These are phyloP conservation scores for Penicillium chermesinum DNA, from an alignment of 495 filamentous ascomycete genomes.

Conservation along the genomic window DNA sequence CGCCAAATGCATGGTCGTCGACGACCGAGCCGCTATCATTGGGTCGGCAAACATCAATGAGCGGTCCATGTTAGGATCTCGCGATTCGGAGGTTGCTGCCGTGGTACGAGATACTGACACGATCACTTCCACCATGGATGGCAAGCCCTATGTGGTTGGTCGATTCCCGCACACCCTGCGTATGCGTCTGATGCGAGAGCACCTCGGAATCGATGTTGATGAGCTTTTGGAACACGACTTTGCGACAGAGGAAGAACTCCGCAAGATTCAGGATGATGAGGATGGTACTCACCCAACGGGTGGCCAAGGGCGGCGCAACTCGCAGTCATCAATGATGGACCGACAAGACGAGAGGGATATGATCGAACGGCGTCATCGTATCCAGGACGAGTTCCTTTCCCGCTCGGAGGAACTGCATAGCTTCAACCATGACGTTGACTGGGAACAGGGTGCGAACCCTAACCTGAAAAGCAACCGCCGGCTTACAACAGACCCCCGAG, in stretches of 20 bases:
- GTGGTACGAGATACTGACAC: constrained; percentile 92
- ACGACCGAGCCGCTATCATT: constrained; percentile 90
- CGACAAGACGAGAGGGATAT: constrained; percentile 47
- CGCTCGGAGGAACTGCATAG: constrained; percentile 60
- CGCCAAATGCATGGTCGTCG: constrained; percentile 94
- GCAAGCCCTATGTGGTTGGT: constrained; percentile 80
- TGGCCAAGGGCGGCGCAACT: constrained; percentile 22
- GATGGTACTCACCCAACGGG: constrained; percentile 21
- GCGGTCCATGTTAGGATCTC: constrained; percentile 84
- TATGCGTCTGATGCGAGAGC: constrained; percentile 92
- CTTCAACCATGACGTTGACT: constrained; percentile 81
- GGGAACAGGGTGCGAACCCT: constrained; percentile 59
- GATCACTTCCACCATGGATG: constrained; percentile 88
- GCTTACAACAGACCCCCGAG: constrained; percentile 56
- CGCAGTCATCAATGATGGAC: constrained; percentile 35
- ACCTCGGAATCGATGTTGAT: constrained; percentile 92
- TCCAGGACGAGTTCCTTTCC: constrained; percentile 58
- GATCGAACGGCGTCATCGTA: constrained; percentile 52
- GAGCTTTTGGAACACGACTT: constrained; percentile 79
- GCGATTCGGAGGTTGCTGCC: constrained; percentile 90
- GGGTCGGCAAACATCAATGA: constrained; percentile 99
- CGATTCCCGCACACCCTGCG: constrained; percentile 90
- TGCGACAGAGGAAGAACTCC: constrained; percentile 40
- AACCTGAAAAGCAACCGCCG: constrained; percentile 56
- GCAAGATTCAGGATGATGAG: constrained; percentile 37